Evolutionary conservation across 768 basidiomycete genomes (phyloP), one percentile per base, ranked within the genome.

Genomic region (Lyophyllum semitale): DNA sequence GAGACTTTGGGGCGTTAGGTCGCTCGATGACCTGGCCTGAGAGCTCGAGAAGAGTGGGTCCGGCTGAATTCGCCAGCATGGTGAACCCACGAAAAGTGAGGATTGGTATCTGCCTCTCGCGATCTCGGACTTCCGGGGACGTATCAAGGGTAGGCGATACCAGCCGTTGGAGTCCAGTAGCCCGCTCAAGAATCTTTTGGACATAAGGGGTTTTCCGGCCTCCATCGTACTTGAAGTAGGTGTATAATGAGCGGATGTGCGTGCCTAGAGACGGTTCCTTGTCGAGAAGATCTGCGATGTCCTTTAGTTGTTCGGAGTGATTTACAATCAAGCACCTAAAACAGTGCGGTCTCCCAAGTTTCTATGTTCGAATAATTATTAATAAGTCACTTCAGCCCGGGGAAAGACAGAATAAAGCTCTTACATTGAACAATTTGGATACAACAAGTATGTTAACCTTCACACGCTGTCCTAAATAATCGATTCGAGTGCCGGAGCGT

Each of bases 391-490:
- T 11, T 27, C 2, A 27, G 45, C 7, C 26, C 9, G 27, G 12
- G n/a, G n/a, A n/a, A n/a, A n/a, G 13, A 13, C 6, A 29, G 15
- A 15, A 17, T n/a, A 9, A n/a, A 13, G 11, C n/a, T 6, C 27
- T 32, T 35, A 48, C 47, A 23, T 48, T 12, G 47, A 48, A 48
- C 8, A 48, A 8, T 18, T 48, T 48, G n/a, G 47, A 48, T 18
- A 48, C 47, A 4, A 48, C 18, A 18, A 48, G 47, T 13, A 20
- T n/a, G 12, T 33, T 30, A 18, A 48, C 26, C 35, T 20, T 32
- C 2, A n/a, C 9, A 3, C 3, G 4, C 29, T 48, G 26, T 35
- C 22, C 47, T 5, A 20, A 18, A 8, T 48, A 7, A 18, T 48
- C 18, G 15, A 48, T 20, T 7, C 27, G 30, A 3, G 27, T 18